Base-by-base conservation (phyloP, 495 filamentous ascomycete species). In the Aspergillus ellipticus region DNA sequence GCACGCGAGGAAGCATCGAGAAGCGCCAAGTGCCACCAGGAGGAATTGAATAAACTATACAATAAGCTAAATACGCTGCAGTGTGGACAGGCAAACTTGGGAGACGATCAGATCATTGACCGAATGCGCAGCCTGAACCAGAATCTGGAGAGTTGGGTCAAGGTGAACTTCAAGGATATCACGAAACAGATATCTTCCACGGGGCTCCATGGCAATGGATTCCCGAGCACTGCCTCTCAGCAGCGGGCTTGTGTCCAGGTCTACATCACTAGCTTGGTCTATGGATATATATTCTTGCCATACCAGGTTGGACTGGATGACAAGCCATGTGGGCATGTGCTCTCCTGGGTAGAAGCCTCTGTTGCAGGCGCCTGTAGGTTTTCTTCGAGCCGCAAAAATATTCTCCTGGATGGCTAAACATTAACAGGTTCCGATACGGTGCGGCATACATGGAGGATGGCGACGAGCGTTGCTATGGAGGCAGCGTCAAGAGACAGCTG, bases 111-210 rank as follows among this genome's bases (percentile, higher is more conserved):
- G 4, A 42, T 55, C 13, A 1, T 39, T 7, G 31, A 55, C 6
- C 15, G 26, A 13, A 48, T 55, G 33, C 53, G 53, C 43, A 49
- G 21, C 9, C 19, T 55, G 28, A 24, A 13, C 29, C 53, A 55
- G 20, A 49, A 17, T 19, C 31, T 55, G 10, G 43, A 55, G 1
- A 39, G n/a, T 19, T 55, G 53, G 53, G 29, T 55, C 43, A 55
- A 49, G 5, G 9, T 17, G 4, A 39, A 55, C 20, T 55, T 49
- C 29, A 49, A 49, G 29, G 42, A 55, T 29, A 19, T 19, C 6
- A 24, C 10, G 5, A 55, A 28, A n/a, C 43, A 49, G 17, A n/a
- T 19, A 4, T 13, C 42, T 6, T 33, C 4, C 13, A 0, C 5
- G 3, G 51, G 20, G 21, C 28, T 37, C 6, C 17, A 46, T 42